phyloP scores from a whole-genome alignment of 2,329 filamentous ascomycete genomes.

The Cladosporium halotolerans region DNA sequence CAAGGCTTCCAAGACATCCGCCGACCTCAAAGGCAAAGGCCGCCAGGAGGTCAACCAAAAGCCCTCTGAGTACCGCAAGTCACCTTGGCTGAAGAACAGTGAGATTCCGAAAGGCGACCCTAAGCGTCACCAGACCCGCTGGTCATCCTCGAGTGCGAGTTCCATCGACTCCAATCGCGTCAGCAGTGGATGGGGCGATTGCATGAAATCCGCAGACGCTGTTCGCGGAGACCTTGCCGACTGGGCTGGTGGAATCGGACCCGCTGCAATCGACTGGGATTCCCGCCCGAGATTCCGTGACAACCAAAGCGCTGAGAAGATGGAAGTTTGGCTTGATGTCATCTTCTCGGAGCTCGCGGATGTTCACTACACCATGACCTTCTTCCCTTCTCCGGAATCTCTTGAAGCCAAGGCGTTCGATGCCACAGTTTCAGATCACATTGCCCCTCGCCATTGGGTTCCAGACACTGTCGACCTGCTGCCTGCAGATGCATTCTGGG shows the following conservation, averaged over 20 bases:
- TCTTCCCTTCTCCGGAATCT: too few relatives aligned
- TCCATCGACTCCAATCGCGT: not conserved
- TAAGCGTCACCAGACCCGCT: not conserved
- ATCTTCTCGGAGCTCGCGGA: not conserved
- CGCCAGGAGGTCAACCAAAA: not conserved
- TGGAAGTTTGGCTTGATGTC: conserved; percentile 24
- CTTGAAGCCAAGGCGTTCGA: too few relatives aligned
- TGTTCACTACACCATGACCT: not conserved
- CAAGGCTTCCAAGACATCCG: too few relatives aligned
- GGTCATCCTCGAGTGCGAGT: not conserved
- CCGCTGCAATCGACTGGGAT: conserved; percentile 44
- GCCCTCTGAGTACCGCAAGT: not conserved
- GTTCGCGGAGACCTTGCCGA: conserved; percentile 29
- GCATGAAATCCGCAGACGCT: not conserved
- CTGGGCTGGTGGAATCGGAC: conserved; percentile 42
- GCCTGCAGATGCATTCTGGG: conserved; percentile 25
- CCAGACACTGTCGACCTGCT: conserved; percentile 19
- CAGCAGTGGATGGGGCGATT: conserved; percentile 1
- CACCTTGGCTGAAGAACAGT: conserved; percentile 12
- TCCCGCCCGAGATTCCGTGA: conserved; percentile 25
- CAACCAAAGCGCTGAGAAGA: conserved; percentile 19
- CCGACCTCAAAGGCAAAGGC: not conserved
- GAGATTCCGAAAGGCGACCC: conserved; percentile 8
- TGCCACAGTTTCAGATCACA: too few relatives aligned
- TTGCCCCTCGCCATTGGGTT: conserved; percentile 27